Evolutionary conservation across 768 basidiomycete species (phyloP).

Genomic region (Heimioporus sp.): DNA sequence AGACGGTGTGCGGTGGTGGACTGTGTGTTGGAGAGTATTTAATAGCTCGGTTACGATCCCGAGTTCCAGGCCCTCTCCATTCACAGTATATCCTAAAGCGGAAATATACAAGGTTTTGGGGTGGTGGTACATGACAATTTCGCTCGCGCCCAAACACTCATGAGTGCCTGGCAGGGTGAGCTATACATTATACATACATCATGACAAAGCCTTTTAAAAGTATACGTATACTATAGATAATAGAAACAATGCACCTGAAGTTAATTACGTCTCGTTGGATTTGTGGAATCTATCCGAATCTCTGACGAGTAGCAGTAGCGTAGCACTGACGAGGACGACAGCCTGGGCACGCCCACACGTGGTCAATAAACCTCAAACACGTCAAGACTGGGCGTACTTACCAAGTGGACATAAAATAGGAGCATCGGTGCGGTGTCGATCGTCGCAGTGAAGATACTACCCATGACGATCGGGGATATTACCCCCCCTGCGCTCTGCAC

Average conservation of each 20-base stretch:
- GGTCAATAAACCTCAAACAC: neutral
- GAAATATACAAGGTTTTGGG: too few relatives aligned
- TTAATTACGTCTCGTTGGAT: conserved; percentile 4
- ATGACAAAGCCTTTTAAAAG: too few relatives aligned
- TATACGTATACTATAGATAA: too few relatives aligned
- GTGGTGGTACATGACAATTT: too few relatives aligned
- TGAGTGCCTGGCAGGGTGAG: too few relatives aligned
- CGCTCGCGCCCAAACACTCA: too few relatives aligned
- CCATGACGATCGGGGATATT: conserved; percentile 32
- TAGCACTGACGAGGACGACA: conserved; percentile 14
- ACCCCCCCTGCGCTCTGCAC: conserved; percentile 16
- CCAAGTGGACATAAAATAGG: conserved; percentile 25
- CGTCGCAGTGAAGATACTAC: conserved; percentile 24
- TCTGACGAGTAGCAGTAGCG: conserved; percentile 21
- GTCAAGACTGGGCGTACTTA: neutral
- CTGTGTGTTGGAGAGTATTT: conserved; percentile 49
- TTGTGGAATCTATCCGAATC: conserved; percentile 19
- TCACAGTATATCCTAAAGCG: too few relatives aligned
- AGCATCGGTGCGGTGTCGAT: conserved; percentile 19
- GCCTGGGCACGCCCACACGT: conserved; percentile 5
- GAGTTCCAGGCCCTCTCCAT: too few relatives aligned
- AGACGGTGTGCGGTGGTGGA: conserved; percentile 65
- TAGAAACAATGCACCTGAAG: too few relatives aligned
- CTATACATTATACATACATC: too few relatives aligned
- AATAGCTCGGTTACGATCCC: neutral